A percentile compares a stretch with the other conserved stretches of the same genome.
Evolutionary conservation across 2,329 filamentous ascomycete species (phyloP).

Genomic region (Rutstroemia sp.): DNA sequence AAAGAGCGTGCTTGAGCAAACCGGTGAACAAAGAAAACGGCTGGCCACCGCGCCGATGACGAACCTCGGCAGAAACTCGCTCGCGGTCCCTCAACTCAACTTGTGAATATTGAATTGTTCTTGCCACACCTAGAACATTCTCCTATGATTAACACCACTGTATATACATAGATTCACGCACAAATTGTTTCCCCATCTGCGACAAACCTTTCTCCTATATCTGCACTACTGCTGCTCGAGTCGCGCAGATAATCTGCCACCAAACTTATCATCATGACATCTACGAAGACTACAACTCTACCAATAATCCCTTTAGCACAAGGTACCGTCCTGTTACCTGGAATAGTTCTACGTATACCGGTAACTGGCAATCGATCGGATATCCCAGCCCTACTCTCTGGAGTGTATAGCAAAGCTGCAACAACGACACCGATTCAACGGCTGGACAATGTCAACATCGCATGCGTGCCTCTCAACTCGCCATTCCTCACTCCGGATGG

Average conservation of each 20-base stretch:
- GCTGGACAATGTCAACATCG: constrained; percentile 66
- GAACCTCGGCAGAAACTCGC: neutral
- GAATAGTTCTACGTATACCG: constrained; percentile 76
- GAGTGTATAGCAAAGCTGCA: constrained; percentile 71
- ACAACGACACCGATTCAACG: constrained; percentile 57
- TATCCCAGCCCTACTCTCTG: constrained; percentile 78
- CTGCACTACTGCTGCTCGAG: neutral
- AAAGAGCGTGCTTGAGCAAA: too few species aligned
- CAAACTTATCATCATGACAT: neutral
- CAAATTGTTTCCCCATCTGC: neutral
- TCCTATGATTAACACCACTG: neutral
- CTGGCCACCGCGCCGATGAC: neutral
- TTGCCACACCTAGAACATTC: neutral
- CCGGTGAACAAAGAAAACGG: too few species aligned
- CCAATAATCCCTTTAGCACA: constrained; percentile 78
- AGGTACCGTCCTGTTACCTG: constrained; percentile 76
- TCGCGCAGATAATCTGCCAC: neutral
- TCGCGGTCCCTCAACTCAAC: neutral
- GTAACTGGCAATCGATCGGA: constrained; percentile 75
- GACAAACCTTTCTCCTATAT: neutral
- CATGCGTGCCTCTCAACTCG: constrained; percentile 79
- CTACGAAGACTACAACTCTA: constrained; percentile 34
- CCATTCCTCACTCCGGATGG: constrained; percentile 67
- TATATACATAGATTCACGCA: neutral
- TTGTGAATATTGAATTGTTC: neutral